These are phyloP conservation scores for Yamadazyma spencermartinsiae DNA, from an alignment of 1,139 yeast genomes.

Conservation along the genomic window DNA sequence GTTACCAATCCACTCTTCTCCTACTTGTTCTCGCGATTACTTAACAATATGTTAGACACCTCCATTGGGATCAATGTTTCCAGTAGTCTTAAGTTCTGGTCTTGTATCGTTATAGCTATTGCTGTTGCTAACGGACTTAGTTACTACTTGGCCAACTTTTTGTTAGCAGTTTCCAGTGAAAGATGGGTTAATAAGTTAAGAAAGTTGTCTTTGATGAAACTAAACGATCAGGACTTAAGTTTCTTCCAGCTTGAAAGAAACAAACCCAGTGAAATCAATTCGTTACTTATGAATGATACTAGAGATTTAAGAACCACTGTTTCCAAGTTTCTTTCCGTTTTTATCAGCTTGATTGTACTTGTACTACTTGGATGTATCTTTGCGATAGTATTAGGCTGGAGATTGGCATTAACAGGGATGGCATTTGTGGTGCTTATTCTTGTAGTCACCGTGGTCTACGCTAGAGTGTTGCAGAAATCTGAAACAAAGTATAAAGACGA, in stretches of 20 bases:
- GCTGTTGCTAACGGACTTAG: conserved; percentile 62
- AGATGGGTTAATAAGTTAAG: conserved; percentile 63
- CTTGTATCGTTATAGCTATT: conserved; percentile 58
- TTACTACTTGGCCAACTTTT: conserved; percentile 49
- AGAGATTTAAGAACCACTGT: conserved; percentile 71
- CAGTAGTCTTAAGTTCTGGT: conserved; percentile 56
- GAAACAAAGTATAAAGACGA: conserved; percentile 64
- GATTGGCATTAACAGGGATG: conserved; percentile 75
- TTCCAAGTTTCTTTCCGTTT: conserved; percentile 58
- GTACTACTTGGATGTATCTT: conserved; percentile 65
- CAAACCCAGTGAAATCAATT: conserved; percentile 58
- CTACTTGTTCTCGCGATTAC: conserved; percentile 67
- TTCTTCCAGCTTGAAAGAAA: conserved; percentile 49
- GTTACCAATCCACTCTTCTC: conserved; percentile 76
- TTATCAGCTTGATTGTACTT: conserved; percentile 53
- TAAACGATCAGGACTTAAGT: conserved; percentile 53
- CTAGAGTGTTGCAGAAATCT: conserved; percentile 47
- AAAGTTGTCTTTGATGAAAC: conserved; percentile 42
- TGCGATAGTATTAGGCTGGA: conserved; percentile 87
- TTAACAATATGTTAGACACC: conserved; percentile 54
- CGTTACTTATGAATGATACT: conserved; percentile 75
- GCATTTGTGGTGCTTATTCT: conserved; percentile 68
- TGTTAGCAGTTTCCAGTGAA: conserved; percentile 64
- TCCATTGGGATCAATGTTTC: conserved; percentile 27
- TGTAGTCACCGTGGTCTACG: conserved; percentile 51